A percentile compares a stretch with the other conserved stretches of the same genome.
Evolutionary conservation across 148 eudicot species (phyloP).

Genomic region (Agrostemma githago): DNA sequence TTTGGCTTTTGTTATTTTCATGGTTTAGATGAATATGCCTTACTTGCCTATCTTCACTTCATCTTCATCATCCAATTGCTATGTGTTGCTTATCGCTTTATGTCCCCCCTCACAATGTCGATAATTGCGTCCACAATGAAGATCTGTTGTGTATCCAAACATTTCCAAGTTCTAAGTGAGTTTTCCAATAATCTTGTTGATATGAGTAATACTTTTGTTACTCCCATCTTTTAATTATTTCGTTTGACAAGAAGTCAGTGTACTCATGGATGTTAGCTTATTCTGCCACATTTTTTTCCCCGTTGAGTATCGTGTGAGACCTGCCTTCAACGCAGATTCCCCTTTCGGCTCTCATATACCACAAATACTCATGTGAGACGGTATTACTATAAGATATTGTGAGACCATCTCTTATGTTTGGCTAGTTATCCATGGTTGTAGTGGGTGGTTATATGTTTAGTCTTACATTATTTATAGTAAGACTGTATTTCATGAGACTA

Average conservation of each 20-base stretch:
- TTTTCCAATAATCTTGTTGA: not conserved
- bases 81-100: not conserved
- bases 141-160: not conserved
- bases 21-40: not conserved
- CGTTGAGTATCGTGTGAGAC: no score
- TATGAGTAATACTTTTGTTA: no score
- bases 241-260: no score
- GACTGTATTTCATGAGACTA: no score
- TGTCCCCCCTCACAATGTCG: not conserved
- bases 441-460: no score
- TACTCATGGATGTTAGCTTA: not conserved
- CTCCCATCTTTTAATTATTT: no score
- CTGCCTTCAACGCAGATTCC: not conserved
- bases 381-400: not conserved
- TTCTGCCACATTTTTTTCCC: no score
- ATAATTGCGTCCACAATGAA: no score
- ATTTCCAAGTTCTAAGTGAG: not conserved
- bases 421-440: no score
- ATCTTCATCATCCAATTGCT: not conserved
- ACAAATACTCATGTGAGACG: not conserved
- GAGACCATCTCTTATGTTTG: no score
- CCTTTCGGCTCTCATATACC: not conserved
- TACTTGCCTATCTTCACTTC: not conserved
- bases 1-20: not conserved
- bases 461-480: no score